phyloP scores from a whole-genome alignment of 306 rosid species.

The Sicyos baderoa region DNA sequence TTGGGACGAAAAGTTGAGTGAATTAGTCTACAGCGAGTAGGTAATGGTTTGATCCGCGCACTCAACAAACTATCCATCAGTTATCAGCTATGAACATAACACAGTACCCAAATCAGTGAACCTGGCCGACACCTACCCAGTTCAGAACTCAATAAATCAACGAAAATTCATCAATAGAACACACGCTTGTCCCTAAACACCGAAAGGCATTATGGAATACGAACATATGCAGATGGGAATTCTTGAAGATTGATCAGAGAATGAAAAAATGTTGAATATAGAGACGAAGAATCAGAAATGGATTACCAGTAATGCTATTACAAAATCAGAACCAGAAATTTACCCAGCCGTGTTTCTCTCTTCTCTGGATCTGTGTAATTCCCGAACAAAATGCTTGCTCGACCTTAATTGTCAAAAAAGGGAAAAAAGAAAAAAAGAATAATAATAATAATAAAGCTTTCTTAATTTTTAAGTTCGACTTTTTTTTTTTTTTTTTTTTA shows the following conservation, averaged over 20 bases:
- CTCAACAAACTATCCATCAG: constrained; percentile 45
- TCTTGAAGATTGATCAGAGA: not conserved
- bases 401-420: not conserved
- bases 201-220: not conserved
- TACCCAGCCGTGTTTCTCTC: not conserved
- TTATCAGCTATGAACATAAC: constrained; percentile 17
- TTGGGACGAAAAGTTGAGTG: constrained; percentile 22
- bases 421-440: too few relatives aligned
- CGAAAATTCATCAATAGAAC: not conserved
- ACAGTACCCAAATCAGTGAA: not conserved
- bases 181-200: not conserved
- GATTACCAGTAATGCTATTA: not conserved
- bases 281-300: not conserved
- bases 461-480: too few relatives aligned
- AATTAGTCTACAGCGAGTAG: constrained; percentile 18
- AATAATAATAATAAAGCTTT: too few relatives aligned
- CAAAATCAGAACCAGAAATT: not conserved
- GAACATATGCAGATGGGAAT: not conserved
- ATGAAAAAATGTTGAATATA: not conserved
- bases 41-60: constrained; percentile 30
- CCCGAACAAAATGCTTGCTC: constrained; percentile 9
- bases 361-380: constrained; percentile 8
- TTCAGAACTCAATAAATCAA: not conserved
- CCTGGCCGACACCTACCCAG: not conserved
- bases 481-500: too few relatives aligned